phyloP scores from a whole-genome alignment of 2,329 filamentous ascomycete species.

The Thelonectria olida region DNA sequence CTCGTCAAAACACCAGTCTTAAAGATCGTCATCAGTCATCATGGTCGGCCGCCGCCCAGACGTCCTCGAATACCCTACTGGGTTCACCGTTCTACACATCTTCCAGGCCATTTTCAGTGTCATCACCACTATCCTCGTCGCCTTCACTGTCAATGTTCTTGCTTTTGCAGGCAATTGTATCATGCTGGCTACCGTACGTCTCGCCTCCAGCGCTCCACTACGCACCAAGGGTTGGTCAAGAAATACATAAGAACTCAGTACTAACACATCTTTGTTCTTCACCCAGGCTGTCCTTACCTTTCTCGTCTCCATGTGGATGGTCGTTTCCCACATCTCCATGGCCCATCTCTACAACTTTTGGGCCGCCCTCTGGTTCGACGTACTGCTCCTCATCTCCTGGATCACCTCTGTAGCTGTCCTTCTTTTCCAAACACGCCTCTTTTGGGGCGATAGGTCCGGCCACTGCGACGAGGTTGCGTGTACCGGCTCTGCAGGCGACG shows the following conservation, averaged over 20 bases:
- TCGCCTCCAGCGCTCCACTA: no score
- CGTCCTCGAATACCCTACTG: constrained; percentile 53
- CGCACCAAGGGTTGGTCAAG: no score
- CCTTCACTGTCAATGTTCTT: constrained; percentile 50
- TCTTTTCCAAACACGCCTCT: constrained; percentile 45
- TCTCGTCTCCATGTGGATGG: constrained; percentile 55
- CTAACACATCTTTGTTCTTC: not conserved
- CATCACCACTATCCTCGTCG: constrained; percentile 56
- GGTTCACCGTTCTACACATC: constrained; percentile 55
- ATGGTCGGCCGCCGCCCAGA: constrained; percentile 1
- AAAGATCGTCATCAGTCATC: not conserved
- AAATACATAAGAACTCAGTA: no score
- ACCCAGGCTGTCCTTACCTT: constrained; percentile 53
- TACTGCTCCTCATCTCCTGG: constrained; percentile 63
- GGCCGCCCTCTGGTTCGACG: constrained; percentile 60
- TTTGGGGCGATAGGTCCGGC: constrained; percentile 27
- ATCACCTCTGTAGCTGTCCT: constrained; percentile 53
- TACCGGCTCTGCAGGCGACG: constrained; percentile 20
- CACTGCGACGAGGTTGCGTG: constrained; percentile 39
- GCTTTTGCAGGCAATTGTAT: constrained; percentile 49
- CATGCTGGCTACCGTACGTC: constrained; percentile 52
- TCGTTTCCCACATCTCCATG: constrained; percentile 52
- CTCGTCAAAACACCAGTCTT: not conserved
- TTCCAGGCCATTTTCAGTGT: constrained; percentile 57
- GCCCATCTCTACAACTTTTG: constrained; percentile 62